Evolutionary conservation across 192 early-diverging fungal genomes (phyloP), one percentile per base, ranked within the genome.

Genomic region (Backusella mclennaniae): DNA sequence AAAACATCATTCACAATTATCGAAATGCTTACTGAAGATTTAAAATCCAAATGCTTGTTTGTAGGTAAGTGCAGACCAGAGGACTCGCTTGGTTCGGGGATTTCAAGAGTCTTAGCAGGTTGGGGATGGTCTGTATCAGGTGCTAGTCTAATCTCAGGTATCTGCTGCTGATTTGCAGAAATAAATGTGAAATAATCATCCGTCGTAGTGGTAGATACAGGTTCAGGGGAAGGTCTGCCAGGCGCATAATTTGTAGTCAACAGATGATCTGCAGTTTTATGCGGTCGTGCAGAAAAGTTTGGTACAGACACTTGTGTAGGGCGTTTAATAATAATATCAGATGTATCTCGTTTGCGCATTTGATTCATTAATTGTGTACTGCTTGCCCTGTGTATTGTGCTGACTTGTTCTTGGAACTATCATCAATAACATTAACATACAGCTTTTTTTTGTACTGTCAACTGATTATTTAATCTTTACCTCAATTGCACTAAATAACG

Each of bases 401-500:
- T 44, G 29, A 79, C 49, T 71, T 79, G 46, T 38, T 56, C 38
- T 66, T 66, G 29, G 35, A 79, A 68, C 78, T 79, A 42, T 2
- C 23, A 26, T n/a, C 15, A n/a, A 53, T 23, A 1, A 38, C 35
- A 52, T 26, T n/a, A 39, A 67, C 49, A 44, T 41, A 23, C 11
- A 29, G 11, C 23, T 5, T 4, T 59, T 59, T 63, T 33, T 33
- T 2, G 33, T 33, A 33, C 3, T 12, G 67, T n/a, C 14, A 46
- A 44, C 42, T 44, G 12, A 17, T 59, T 36, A 59, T 56, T 36
- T n/a, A 44, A 44, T 44, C 1, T 44, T 59, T 79, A 86, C 85
- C 85, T 89, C 88, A 11, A 89, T 80, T 0, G 88, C 88, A 36
- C 85, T 74, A 67, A 89, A 80, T 8, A 89, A 69, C 9, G 86